Evolutionary conservation across 2,329 filamentous ascomycete genomes (phyloP).

Genomic region (Nigrospora osmanthi): DNA sequence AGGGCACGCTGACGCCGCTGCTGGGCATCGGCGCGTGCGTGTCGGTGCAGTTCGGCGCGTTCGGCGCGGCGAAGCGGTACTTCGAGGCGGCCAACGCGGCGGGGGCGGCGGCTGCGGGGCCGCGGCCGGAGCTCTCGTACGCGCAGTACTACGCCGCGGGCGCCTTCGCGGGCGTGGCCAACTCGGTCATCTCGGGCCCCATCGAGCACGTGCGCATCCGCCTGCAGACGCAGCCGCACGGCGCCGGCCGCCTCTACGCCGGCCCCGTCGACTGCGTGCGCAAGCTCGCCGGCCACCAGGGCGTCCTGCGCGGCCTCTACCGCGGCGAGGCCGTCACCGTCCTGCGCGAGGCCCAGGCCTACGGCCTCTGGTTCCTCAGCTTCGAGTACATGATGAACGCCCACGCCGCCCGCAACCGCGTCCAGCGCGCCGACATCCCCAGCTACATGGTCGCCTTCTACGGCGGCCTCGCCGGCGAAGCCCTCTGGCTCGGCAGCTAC

Average conservation of each 20-base stretch:
- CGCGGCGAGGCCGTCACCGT: slow-evolving; percentile 82
- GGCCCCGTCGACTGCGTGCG: slow-evolving; percentile 87
- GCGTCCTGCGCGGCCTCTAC: slow-evolving; percentile 69
- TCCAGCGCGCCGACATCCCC: slow-evolving; percentile 70
- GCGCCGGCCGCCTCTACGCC: slow-evolving; percentile 64
- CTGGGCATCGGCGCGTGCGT: slow-evolving; percentile 96
- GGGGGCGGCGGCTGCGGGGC: slow-evolving; percentile 48
- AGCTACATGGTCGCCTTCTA: slow-evolving; percentile 85
- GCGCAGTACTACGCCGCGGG: slow-evolving; percentile 83
- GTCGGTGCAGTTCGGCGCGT: slow-evolving; percentile 96
- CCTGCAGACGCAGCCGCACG: slow-evolving; percentile 93
- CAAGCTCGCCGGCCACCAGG: slow-evolving; percentile 64
- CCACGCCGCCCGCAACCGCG: slow-evolving; percentile 70
- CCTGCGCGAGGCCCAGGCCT: slow-evolving; percentile 84
- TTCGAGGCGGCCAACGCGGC: slow-evolving; percentile 69
- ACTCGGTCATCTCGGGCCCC: slow-evolving; percentile 78
- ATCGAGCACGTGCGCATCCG: slow-evolving; percentile 97
- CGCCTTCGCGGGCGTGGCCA: slow-evolving; percentile 86
- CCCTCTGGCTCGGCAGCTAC: slow-evolving; percentile 87
- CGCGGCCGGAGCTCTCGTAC: slow-evolving; percentile 55
- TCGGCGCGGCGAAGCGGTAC: slow-evolving; percentile 82
- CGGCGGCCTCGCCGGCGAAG: slow-evolving; percentile 88
- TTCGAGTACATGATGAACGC: slow-evolving; percentile 96
- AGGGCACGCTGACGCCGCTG: slow-evolving; percentile 90
- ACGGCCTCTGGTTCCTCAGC: slow-evolving; percentile 88